Evolutionary conservation across 345 rosid species (phyloP).

Genomic region (Rubroshorea leprosula): DNA sequence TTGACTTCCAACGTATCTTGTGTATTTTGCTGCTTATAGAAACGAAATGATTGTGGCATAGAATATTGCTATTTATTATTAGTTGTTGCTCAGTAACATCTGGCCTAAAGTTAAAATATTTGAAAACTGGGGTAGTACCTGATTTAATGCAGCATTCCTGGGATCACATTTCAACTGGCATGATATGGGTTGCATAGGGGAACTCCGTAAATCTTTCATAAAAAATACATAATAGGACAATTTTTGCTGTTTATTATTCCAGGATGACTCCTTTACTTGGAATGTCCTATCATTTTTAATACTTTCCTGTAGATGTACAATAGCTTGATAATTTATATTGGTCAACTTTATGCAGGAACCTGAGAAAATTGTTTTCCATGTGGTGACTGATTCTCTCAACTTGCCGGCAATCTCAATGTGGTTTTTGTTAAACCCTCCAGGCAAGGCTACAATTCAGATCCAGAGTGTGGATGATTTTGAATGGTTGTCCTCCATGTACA

Average conservation of each 20-base stretch:
- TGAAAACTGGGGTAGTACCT: neutral
- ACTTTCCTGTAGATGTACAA: neutral
- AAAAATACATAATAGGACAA: neutral
- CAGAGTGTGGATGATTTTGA: conserved; percentile 58
- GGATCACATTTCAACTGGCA: too few relatives aligned
- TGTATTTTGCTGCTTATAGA: neutral
- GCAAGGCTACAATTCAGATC: conserved; percentile 57
- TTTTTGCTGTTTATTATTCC: too few relatives aligned
- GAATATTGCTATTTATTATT: too few relatives aligned
- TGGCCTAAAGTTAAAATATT: neutral
- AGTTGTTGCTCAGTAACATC: neutral
- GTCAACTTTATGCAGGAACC: conserved; percentile 49
- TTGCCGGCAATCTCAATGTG: conserved; percentile 85
- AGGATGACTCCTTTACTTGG: neutral
- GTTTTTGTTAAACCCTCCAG: conserved; percentile 70
- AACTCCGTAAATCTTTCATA: neutral
- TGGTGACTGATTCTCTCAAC: conserved; percentile 81
- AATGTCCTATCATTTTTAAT: neutral
- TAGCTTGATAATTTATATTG: conserved; percentile 11
- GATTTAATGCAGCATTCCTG: neutral
- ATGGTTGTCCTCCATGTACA: conserved; percentile 51
- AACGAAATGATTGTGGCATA: neutral
- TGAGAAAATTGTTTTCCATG: conserved; percentile 67
- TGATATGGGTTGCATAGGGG: neutral
- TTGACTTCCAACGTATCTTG: neutral